Percentiles rank a stretch among this genome's conserved stretches.
Evolutionary conservation across 2,329 filamentous ascomycete species (phyloP).

Genomic region (Paecilomyces dactylethromorphus): DNA sequence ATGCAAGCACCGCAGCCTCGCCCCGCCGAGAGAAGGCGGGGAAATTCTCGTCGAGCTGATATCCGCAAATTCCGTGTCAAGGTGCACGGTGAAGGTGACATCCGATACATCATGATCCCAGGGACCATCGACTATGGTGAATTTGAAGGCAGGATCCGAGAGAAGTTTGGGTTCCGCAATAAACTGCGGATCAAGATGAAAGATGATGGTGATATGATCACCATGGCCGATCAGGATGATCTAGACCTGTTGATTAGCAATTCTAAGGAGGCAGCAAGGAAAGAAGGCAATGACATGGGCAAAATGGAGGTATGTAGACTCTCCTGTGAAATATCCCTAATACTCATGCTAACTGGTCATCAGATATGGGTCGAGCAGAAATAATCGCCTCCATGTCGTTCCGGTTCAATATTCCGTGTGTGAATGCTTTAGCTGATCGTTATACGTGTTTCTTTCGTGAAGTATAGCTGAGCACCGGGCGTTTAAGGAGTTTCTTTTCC

Average conservation of each 20-base stretch:
- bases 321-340: not conserved
- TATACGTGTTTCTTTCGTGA: not conserved
- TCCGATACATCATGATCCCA: conserved; percentile 83
- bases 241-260: conserved; percentile 76
- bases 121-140: conserved; percentile 67
- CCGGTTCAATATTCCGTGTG: not conserved
- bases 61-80: conserved; percentile 81
- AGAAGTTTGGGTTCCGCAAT: conserved; percentile 69
- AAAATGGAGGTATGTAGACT: conserved; percentile 85
- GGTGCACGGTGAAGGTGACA: conserved; percentile 78
- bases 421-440: not conserved
- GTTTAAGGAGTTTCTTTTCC: not conserved
- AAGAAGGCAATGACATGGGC: conserved; percentile 71
- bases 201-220: conserved; percentile 91
- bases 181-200: conserved; percentile 79
- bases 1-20: conserved; percentile 47
- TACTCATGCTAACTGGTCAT: not conserved
- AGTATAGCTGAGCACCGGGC: conserved; percentile 5
- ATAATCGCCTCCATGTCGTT: not conserved
- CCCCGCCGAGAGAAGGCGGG: conserved; percentile 18
- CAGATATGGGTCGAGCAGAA: conserved; percentile 15
- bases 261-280: conserved; percentile 62
- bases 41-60: conserved; percentile 46
- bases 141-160: conserved; percentile 70
- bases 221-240: conserved; percentile 94